These are phyloP conservation scores for Pugionium cornutum DNA, from an alignment of 345 rosid species.

Conservation along the genomic window DNA sequence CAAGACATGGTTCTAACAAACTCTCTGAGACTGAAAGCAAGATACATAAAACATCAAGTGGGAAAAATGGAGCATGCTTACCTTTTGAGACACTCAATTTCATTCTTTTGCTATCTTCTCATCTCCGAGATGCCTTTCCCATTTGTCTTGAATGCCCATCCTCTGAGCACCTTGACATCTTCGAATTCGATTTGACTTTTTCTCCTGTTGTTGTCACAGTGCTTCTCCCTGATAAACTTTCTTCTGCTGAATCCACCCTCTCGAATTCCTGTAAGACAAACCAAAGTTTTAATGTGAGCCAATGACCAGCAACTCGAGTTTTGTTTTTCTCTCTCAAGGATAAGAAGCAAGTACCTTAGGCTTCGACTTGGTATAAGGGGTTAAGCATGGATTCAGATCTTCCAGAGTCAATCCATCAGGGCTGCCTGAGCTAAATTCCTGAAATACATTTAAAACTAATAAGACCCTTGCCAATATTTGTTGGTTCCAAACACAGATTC, in stretches of 20 bases:
- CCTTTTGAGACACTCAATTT: not conserved
- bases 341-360: slow-evolving; percentile 52
- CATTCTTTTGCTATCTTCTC: slow-evolving; percentile 51
- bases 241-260: slow-evolving; percentile 47
- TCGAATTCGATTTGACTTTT: slow-evolving; percentile 37
- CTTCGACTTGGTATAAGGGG: slow-evolving; percentile 63
- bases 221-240: slow-evolving; percentile 41
- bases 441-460: slow-evolving; percentile 9
- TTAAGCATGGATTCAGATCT: slow-evolving; percentile 87
- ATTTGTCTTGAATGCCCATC: too few relatives aligned
- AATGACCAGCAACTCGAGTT: not conserved
- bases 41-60: slow-evolving; percentile 23
- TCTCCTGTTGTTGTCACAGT: slow-evolving; percentile 34
- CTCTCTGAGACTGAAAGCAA: slow-evolving; percentile 4
- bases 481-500: not conserved
- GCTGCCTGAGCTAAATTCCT: slow-evolving; percentile 79
- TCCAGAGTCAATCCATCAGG: slow-evolving; percentile 69
- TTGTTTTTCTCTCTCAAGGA: not conserved
- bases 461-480: not conserved
- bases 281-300: not conserved
- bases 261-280: slow-evolving; percentile 50
- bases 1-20: slow-evolving; percentile 16
- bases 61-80: slow-evolving; percentile 4
- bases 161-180: slow-evolving; percentile 67
- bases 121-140: slow-evolving; percentile 45